Evolutionary conservation across 495 filamentous ascomycete genomes (phyloP).

Genomic region (Hypoxylon crocopeplum): DNA sequence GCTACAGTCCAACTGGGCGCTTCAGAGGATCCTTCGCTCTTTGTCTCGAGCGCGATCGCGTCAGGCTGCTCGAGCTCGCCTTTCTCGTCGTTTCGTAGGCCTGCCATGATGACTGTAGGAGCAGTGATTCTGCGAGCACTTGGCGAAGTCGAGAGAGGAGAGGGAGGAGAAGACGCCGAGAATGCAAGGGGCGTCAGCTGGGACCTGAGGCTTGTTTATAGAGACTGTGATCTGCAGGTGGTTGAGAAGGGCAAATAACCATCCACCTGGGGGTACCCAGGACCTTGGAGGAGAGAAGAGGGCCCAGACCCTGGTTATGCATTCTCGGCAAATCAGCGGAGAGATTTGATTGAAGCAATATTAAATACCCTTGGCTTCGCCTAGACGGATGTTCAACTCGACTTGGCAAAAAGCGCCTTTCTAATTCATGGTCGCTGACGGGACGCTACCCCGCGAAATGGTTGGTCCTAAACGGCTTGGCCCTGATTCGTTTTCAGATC

Average conservation of each 20-base stretch:
- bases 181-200: not conserved
- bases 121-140: not conserved
- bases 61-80: conserved; percentile 28
- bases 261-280: conserved; percentile 17
- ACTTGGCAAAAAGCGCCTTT: conserved; percentile 31
- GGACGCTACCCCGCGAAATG: conserved; percentile 34
- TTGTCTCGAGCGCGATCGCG: conserved; percentile 34
- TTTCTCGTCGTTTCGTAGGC: conserved; percentile 38
- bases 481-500: conserved; percentile 22
- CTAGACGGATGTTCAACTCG: conserved; percentile 36
- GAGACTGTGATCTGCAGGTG: conserved; percentile 8
- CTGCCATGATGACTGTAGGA: conserved; percentile 32
- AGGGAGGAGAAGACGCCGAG: conserved; percentile 6
- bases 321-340: conserved; percentile 35
- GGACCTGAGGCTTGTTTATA: conserved; percentile 14
- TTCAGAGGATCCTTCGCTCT: conserved; percentile 35
- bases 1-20: conserved; percentile 50
- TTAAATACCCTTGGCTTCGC: conserved; percentile 31
- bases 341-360: conserved; percentile 38
- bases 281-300: conserved; percentile 20
- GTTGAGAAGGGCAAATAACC: conserved; percentile 2
- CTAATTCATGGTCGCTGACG: conserved; percentile 13
- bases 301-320: conserved; percentile 23
- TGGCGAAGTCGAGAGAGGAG: conserved; percentile 10
- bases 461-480: conserved; percentile 22